phyloP scores from a whole-genome alignment of 2,329 filamentous ascomycete genomes.

The Paraphoma chrysanthemicola region DNA sequence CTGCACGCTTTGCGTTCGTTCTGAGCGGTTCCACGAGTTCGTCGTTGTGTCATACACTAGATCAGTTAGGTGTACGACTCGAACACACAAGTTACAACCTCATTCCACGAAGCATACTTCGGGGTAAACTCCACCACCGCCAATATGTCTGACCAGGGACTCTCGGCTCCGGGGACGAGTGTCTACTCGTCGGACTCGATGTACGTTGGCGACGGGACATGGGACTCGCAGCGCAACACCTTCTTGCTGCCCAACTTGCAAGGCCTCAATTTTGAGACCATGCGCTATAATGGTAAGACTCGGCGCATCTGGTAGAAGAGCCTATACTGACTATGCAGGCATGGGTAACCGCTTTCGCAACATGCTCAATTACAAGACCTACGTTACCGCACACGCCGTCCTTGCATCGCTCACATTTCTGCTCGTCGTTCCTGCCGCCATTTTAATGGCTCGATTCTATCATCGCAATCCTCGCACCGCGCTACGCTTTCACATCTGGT shows the following conservation, averaged over 20 bases:
- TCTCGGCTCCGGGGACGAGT: conserved; percentile 75
- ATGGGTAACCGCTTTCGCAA: conserved; percentile 82
- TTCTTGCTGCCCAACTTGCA: conserved; percentile 80
- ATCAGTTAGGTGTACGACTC: conserved; percentile 6
- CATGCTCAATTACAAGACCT: conserved; percentile 71
- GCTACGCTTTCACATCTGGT: conserved; percentile 74
- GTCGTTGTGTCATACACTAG: conserved; percentile 9
- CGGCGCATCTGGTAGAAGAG: not conserved
- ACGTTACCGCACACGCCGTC: conserved; percentile 75
- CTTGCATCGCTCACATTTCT: conserved; percentile 77
- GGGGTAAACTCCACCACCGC: conserved; percentile 1
- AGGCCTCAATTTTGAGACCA: conserved; percentile 80
- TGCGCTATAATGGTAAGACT: conserved; percentile 78
- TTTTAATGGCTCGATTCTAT: conserved; percentile 77
- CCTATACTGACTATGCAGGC: conserved; percentile 56
- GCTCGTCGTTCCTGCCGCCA: conserved; percentile 74
- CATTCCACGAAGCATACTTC: not conserved
- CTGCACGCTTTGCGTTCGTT: conserved; percentile 12
- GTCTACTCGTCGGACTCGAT: conserved; percentile 77
- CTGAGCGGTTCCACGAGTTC: conserved; percentile 10
- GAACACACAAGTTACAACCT: conserved; percentile 15
- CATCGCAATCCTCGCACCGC: conserved; percentile 66
- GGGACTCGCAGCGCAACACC: conserved; percentile 78
- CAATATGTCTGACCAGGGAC: conserved; percentile 45
- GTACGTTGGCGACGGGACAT: conserved; percentile 81